Conservation (phyloP, 2,329 filamentous ascomycete species). For the Colletotrichum euphorbiae region DNA sequence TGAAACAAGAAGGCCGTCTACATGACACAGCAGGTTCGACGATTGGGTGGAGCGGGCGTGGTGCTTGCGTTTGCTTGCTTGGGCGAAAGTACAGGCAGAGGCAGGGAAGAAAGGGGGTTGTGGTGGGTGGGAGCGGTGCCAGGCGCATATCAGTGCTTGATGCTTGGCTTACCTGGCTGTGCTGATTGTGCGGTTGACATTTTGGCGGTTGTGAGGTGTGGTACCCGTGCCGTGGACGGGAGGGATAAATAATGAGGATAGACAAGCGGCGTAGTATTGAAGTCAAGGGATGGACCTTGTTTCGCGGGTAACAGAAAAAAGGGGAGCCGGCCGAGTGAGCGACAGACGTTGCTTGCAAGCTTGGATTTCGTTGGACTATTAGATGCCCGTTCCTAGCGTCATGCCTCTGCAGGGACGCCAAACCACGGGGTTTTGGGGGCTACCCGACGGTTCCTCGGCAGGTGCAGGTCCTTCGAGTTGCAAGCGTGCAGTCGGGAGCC, state of each 20-base stretch:
- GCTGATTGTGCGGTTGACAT: slow-evolving; percentile 42
- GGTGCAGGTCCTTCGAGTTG: slow-evolving; percentile 13
- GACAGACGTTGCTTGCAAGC: slow-evolving; percentile 26
- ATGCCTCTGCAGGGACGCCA: slow-evolving; percentile 36
- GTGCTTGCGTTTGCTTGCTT: slow-evolving; percentile 40
- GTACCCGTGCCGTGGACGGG: slow-evolving; percentile 23
- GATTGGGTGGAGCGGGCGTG: slow-evolving; percentile 51
- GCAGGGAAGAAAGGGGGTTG: slow-evolving; percentile 38
- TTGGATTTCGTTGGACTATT: slow-evolving; percentile 33
- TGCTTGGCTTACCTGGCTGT: slow-evolving; percentile 43
- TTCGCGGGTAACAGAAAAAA: slow-evolving; percentile 23
- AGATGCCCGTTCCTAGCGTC: slow-evolving; percentile 36
- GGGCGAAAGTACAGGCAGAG: slow-evolving; percentile 38
- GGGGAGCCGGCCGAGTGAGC: slow-evolving; percentile 27
- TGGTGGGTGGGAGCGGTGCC: slow-evolving; percentile 33
- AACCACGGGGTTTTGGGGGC: slow-evolving; percentile 31
- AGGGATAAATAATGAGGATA: slow-evolving; percentile 39
- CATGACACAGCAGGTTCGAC: slow-evolving; percentile 57
- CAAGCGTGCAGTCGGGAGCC: slow-evolving; percentile 10
- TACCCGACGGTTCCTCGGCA: slow-evolving; percentile 34
- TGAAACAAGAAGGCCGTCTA: slow-evolving; percentile 61
- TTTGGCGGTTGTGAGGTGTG: slow-evolving; percentile 37
- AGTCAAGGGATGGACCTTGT: slow-evolving; percentile 35
- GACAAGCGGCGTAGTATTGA: slow-evolving; percentile 33
- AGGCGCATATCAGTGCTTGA: slow-evolving; percentile 32